These are phyloP conservation scores for Phytopythium sindhum DNA, from an alignment of 352 stramenopile genomes.

Conservation along the genomic window DNA sequence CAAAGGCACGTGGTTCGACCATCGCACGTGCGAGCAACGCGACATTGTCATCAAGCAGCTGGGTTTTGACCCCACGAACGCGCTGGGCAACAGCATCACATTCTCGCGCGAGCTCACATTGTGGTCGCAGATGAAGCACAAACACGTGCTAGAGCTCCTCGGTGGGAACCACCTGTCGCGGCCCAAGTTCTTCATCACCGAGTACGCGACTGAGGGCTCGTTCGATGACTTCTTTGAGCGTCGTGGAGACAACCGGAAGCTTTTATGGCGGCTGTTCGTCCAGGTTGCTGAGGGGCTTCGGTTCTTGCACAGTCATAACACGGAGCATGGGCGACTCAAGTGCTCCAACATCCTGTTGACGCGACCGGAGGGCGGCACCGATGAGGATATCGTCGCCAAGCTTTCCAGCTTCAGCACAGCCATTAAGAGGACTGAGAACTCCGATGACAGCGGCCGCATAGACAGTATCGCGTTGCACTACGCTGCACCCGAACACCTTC, in stretches of 20 bases:
- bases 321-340: slow-evolving; percentile 29
- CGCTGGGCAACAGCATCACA: background rate
- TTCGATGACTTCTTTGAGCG: slow-evolving; percentile 10
- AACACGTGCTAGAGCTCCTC: slow-evolving; percentile 30
- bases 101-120: slow-evolving; percentile 5
- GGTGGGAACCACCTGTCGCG: slow-evolving; percentile 26
- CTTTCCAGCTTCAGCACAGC: slow-evolving; percentile 8
- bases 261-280: slow-evolving; percentile 10
- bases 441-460: background rate
- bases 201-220: slow-evolving; percentile 22
- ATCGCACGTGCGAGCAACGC: background rate
- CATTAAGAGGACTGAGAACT: background rate
- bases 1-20: background rate
- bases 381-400: slow-evolving; percentile 2
- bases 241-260: background rate
- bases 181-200: slow-evolving; percentile 27
- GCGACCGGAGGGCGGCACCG: slow-evolving; percentile 9
- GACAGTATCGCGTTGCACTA: background rate
- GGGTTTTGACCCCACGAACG: background rate
- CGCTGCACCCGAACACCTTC: slow-evolving; percentile 1
- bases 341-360: slow-evolving; percentile 38
- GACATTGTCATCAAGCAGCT: background rate
- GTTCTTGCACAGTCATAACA: slow-evolving; percentile 30
- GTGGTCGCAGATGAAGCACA: slow-evolving; percentile 23
- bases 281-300: slow-evolving; percentile 20